These are phyloP conservation scores for Bipolaris victoriae DNA, from an alignment of 2,329 filamentous ascomycete genomes.

Conservation along the genomic window DNA sequence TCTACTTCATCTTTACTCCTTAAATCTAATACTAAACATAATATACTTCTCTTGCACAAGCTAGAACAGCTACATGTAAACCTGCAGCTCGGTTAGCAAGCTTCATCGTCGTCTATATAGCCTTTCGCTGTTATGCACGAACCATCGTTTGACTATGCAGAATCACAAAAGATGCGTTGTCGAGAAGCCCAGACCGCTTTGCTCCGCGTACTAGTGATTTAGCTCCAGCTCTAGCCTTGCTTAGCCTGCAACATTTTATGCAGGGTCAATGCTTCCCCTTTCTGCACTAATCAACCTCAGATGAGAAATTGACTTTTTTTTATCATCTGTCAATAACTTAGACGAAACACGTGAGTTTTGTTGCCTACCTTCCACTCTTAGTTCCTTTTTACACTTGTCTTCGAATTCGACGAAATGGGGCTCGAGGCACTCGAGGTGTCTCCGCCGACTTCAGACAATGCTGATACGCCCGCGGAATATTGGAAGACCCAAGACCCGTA, in stretches of 20 bases:
- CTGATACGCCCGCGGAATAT: background rate
- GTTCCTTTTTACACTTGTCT: background rate
- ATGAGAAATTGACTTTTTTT: background rate
- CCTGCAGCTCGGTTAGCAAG: background rate
- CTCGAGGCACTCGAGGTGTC: background rate
- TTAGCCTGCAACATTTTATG: background rate
- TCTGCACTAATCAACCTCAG: background rate
- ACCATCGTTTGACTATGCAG: background rate
- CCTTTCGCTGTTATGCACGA: background rate
- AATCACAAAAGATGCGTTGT: background rate
- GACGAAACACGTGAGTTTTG: background rate
- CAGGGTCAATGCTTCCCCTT: background rate
- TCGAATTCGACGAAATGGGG: background rate
- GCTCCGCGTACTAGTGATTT: background rate
- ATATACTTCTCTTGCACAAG: background rate
- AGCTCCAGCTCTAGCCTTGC: background rate
- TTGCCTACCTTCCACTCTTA: background rate
- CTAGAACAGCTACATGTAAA: background rate
- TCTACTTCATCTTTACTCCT: no score
- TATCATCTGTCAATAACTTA: background rate
- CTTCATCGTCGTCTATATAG: background rate
- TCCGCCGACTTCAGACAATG: background rate
- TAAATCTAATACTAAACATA: background rate
- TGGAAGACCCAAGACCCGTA: background rate
- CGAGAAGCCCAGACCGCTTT: background rate